Evolutionary conservation across 305 asterid species (phyloP).

Genomic region (Fraxinus sp.): DNA sequence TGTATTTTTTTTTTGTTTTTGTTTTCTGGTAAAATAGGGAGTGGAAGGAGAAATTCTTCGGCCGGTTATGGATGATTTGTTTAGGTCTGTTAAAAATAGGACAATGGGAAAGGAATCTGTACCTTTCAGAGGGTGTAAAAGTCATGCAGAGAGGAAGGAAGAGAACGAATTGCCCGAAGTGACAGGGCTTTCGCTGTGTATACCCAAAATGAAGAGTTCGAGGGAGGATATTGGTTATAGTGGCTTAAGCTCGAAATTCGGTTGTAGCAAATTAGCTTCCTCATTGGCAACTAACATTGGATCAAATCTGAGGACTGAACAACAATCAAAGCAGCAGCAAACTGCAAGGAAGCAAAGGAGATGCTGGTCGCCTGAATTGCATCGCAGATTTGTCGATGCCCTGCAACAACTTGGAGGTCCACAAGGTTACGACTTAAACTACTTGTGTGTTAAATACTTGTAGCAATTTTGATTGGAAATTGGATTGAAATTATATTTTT

Average conservation of each 20-base stretch:
- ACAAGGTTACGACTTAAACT: slow-evolving; percentile 53
- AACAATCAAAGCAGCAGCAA: slow-evolving; percentile 20
- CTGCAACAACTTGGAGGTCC: slow-evolving; percentile 80
- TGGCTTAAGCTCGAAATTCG: slow-evolving; percentile 20
- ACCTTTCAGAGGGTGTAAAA: slow-evolving; percentile 38
- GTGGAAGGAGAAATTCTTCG: slow-evolving; percentile 31
- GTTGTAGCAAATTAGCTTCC: slow-evolving; percentile 17
- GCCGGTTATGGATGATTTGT: slow-evolving; percentile 26
- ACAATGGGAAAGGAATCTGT: slow-evolving; percentile 26
- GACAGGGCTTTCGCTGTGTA: slow-evolving; percentile 51
- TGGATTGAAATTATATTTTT: neutral
- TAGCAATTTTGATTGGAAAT: neutral
- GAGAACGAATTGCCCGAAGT: slow-evolving; percentile 38
- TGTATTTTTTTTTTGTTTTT: neutral
- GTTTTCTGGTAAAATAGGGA: slow-evolving; percentile 22
- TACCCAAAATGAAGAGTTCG: slow-evolving; percentile 42
- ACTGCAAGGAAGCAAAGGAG: slow-evolving; percentile 64
- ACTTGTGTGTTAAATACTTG: neutral
- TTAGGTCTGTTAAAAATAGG: slow-evolving; percentile 34
- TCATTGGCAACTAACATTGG: slow-evolving; percentile 25
- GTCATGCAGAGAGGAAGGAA: slow-evolving; percentile 36
- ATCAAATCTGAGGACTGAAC: slow-evolving; percentile 35
- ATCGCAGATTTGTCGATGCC: slow-evolving; percentile 64
- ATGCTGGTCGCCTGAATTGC: slow-evolving; percentile 93
- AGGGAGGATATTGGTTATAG: slow-evolving; percentile 22